phyloP scores from a whole-genome alignment of 352 stramenopile species.

The Phytophthora ramorum region DNA sequence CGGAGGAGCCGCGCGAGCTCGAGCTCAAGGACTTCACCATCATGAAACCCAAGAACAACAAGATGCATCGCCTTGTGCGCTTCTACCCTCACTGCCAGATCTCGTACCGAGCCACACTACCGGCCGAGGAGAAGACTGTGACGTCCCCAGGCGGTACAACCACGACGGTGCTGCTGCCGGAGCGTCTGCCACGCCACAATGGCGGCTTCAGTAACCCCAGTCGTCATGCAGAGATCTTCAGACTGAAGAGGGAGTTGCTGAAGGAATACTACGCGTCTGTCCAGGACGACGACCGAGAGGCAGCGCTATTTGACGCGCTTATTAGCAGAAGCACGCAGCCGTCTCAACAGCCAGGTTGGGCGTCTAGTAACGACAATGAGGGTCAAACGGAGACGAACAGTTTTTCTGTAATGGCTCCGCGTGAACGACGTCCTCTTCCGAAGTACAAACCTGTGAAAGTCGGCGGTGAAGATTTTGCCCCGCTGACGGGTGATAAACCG shows the following conservation, averaged over 20 bases:
- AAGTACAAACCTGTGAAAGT: conserved; percentile 59
- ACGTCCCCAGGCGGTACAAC: conserved; percentile 60
- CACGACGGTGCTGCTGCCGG: conserved; percentile 50
- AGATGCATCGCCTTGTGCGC: conserved; percentile 73
- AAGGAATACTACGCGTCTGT: conserved; percentile 60
- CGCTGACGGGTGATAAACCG: conserved; percentile 51
- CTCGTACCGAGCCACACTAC: conserved; percentile 68
- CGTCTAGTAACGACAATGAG: neutral
- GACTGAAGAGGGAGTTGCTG: conserved; percentile 69
- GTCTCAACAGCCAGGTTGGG: conserved; percentile 15
- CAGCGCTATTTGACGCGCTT: conserved; percentile 43
- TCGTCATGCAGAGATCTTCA: conserved; percentile 71
- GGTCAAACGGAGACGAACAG: conserved; percentile 7
- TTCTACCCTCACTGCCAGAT: conserved; percentile 78
- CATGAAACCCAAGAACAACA: conserved; percentile 85
- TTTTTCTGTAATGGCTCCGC: conserved; percentile 10
- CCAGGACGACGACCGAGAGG: conserved; percentile 40
- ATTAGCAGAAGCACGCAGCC: conserved; percentile 32
- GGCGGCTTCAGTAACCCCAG: conserved; percentile 79
- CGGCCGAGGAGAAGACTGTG: conserved; percentile 63
- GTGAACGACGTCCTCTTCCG: conserved; percentile 34
- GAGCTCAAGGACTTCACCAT: conserved; percentile 86
- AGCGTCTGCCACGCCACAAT: conserved; percentile 64
- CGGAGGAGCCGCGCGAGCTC: conserved; percentile 65
- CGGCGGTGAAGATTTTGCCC: conserved; percentile 49